Conservation (phyloP, 176 grass and related monocot genomes). For the Pharus latifolius region DNA sequence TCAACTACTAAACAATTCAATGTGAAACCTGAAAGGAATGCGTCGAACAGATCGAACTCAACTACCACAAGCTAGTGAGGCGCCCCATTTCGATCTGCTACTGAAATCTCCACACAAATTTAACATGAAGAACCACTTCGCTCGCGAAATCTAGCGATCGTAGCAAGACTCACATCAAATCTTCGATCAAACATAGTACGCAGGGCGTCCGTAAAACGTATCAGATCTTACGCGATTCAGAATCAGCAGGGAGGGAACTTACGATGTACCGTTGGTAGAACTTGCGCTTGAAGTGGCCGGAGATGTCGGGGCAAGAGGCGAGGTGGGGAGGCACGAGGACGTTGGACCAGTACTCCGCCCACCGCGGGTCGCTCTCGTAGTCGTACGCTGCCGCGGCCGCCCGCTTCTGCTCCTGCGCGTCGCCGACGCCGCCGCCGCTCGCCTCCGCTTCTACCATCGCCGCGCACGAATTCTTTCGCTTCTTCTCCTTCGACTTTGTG, state of each 20-base stretch:
- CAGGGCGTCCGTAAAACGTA: not conserved
- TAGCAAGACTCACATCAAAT: no score
- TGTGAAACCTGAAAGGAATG: not conserved
- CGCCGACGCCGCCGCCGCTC: not conserved
- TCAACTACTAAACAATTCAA: not conserved
- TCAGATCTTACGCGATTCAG: not conserved
- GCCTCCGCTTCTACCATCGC: not conserved
- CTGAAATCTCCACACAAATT: not conserved
- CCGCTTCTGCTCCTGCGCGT: conserved; percentile 44
- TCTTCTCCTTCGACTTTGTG: no score
- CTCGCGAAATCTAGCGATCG: no score
- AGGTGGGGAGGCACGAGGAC: conserved; percentile 60
- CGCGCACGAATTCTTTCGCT: no score
- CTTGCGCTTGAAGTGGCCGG: conserved; percentile 85
- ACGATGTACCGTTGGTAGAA: conserved; percentile 76
- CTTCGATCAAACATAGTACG: no score
- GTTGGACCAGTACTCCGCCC: conserved; percentile 85
- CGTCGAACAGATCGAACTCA: not conserved
- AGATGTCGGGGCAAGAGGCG: conserved; percentile 59
- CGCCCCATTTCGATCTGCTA: not conserved
- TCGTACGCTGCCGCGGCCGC: conserved; percentile 72
- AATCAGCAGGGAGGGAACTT: not conserved
- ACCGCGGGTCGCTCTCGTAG: conserved; percentile 75
- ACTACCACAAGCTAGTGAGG: not conserved
- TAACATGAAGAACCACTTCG: not conserved